Base-by-base conservation (phyloP, 108 stramenopile genomes). In the Skeletonema marinoi region DNA sequence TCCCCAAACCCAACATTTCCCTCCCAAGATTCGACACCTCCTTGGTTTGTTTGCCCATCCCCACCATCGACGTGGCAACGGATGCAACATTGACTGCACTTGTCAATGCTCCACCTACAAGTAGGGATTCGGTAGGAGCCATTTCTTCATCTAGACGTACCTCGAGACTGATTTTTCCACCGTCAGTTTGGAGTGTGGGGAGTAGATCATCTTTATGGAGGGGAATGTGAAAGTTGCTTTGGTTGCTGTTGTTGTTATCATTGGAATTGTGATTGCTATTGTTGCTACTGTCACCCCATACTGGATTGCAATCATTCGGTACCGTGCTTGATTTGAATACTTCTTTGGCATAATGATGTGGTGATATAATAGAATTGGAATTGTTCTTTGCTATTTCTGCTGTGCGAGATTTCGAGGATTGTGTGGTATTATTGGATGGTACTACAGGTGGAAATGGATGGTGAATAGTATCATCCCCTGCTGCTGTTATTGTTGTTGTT, bases 111-210 rank as follows among this genome's bases (percentile, higher is more conserved):
- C 80, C 80, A 12, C 65, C 74, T 13, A 81, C 80, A 6, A 81
- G 25, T 8, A 81, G 9, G 7, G 74, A 71, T 75, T 81, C 80
- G 14, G 74, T 48, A 16, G 30, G 68, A 1, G 74, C 30, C 80
- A 81, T 81, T 35, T 92, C 90, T 84, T 94, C 93, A 64, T 90
- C 88, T 32, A 91, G 83, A 29, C 89, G 88, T 38, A 94, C 48
- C 17, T 83, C 58, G 14, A 94, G 35, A 11, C 65, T 35, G 3
- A 94, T 70, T 0, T 61, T 61, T 30, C 62, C 71, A 29, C 88
- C 87, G 76, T 92, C 93, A 12, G 60, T 41, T 3, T 70, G 44
- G 31, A 84, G 73, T n/a, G 89, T 87, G 32, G 78, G 77, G 32
- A 46, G 32, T 41, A 88, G 62, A 21, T 76, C 82, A 51, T 88